These are phyloP conservation scores for Fusarium sp. DNA, from an alignment of 2,329 filamentous ascomycete genomes.

Conservation along the genomic window DNA sequence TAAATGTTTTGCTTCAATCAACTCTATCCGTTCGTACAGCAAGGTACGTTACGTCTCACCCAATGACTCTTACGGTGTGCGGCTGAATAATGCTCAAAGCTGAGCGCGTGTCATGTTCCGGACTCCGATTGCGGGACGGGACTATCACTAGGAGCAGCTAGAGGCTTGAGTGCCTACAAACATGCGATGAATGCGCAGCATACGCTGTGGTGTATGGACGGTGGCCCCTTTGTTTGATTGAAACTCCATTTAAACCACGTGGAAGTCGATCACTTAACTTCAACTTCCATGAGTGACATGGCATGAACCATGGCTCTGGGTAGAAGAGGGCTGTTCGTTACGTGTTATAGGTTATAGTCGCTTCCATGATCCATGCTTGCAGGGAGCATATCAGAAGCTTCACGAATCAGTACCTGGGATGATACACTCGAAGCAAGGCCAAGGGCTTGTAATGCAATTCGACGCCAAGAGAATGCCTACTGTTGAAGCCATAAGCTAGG, in stretches of 20 bases:
- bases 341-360: background rate
- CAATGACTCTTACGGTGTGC: slow-evolving; percentile 46
- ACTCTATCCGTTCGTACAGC: slow-evolving; percentile 6
- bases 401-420: background rate
- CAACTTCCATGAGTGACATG: background rate
- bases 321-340: background rate
- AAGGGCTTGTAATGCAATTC: background rate
- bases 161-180: background rate
- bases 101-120: slow-evolving; percentile 7
- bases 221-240: background rate
- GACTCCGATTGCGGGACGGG: slow-evolving; percentile 39
- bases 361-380: slow-evolving; percentile 7
- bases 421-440: background rate
- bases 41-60: slow-evolving; percentile 14
- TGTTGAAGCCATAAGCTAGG: background rate
- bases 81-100: slow-evolving; percentile 39
- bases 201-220: background rate
- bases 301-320: background rate
- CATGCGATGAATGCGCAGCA: slow-evolving; percentile 1
- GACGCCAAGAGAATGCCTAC: background rate
- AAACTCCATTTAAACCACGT: slow-evolving; percentile 2
- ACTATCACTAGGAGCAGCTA: slow-evolving; percentile 6
- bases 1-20: slow-evolving; percentile 22
- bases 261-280: background rate
- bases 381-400: slow-evolving; percentile 4